Evolutionary conservation across 1,284 basidiomycete species (phyloP), one percentile per base, ranked within the genome.

Genomic region (Termitomyces sp.): DNA sequence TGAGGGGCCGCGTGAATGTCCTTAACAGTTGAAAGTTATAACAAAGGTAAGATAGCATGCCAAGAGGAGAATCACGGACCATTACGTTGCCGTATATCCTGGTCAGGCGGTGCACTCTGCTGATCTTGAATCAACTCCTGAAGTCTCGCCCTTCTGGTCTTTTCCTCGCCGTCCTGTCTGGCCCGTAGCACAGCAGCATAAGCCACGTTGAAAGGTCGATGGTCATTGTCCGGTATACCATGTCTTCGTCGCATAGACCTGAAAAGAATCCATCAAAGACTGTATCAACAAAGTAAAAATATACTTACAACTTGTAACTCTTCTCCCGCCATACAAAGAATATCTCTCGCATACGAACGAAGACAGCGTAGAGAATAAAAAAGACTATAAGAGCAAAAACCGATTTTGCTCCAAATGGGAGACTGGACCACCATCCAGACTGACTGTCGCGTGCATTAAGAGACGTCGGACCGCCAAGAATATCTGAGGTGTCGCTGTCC

Each of bases 191-290:
- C 88, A 53, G 86, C 85, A 58, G 85, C 83, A 68, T 88, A 88
- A n/a, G 89, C 90, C 55, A 91, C 84, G 66, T 86, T 86, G 75
- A 92, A 92, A 8, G 90, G 86, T 38, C 89, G 78, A 60, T 82
- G 76, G 71, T 91, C 89, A 54, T 75, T 76, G 73, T 92, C 89
- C 17, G 89, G 88, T 56, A 92, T 92, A 45, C 89, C 90, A 64
- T 90, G 81, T 70, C 80, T 77, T 62, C 90, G 75, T 56, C 89
- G 80, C 71, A 81, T 79, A 56, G 80, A 62, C 47, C 73, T 76
- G 28, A 52, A 52, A 51, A 41, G 26, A 50, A 45, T 50, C 28
- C n/a, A 40, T 61, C 39, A 55, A 39, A 46, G 36, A 19, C 47
- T 10, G 17, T 28, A 59, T 54, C 46, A 53, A 52, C 61, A 5